phyloP scores from a whole-genome alignment of 148 eudicot species.

The Rhododendron mucronatum region DNA sequence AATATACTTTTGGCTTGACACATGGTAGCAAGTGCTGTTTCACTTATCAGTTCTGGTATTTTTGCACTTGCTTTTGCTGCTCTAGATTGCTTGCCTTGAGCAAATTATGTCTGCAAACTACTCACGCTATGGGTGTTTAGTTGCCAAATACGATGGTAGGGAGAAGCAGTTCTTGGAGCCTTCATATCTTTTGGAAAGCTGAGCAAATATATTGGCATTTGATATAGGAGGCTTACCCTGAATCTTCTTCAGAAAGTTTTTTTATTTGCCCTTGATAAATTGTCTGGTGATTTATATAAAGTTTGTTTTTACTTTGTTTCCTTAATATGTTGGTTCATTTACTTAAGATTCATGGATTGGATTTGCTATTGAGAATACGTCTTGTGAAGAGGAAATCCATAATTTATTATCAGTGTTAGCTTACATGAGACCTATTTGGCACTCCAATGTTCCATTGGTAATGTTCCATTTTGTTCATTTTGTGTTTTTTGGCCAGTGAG shows the following conservation, averaged over 20 bases:
- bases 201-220: not conserved
- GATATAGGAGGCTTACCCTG: not conserved
- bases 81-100: not conserved
- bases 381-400: not conserved
- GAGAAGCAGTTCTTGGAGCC: not conserved
- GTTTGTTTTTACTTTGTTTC: not conserved
- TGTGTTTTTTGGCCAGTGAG: not conserved
- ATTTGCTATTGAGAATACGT: not conserved
- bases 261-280: not conserved
- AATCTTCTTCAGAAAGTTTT: not conserved
- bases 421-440: not conserved
- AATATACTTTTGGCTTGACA: not conserved
- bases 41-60: not conserved
- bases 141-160: not conserved
- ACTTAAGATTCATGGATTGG: not conserved
- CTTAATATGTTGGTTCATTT: not conserved
- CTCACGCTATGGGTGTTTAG: not conserved
- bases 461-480: not conserved
- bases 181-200: not conserved
- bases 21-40: not conserved
- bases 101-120: not conserved
- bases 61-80: not conserved
- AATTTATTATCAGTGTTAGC: too few species aligned
- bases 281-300: not conserved
- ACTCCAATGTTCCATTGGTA: not conserved